These are phyloP conservation scores for Talaromyces sp. DNA, from an alignment of 2,329 filamentous ascomycete species.

Conservation along the genomic window DNA sequence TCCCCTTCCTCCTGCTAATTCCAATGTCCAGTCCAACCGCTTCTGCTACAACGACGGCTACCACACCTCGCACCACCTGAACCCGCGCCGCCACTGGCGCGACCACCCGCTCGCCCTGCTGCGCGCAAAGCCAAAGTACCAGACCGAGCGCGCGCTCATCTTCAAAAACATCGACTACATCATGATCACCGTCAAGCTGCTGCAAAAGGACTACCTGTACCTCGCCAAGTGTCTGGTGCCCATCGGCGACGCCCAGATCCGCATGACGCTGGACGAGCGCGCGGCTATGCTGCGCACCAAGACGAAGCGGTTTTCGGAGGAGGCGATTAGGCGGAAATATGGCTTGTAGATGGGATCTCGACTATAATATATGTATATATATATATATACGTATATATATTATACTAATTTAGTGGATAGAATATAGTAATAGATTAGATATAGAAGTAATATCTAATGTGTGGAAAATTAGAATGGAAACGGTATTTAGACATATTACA, in stretches of 20 bases:
- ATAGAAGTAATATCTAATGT: too few relatives aligned
- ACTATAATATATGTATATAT: too few relatives aligned
- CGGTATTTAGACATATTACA: not conserved
- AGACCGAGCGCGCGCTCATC: constrained; percentile 62
- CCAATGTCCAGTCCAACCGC: constrained; percentile 60
- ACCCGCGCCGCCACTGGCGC: constrained; percentile 73
- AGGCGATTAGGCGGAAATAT: constrained; percentile 48
- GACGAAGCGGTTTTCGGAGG: constrained; percentile 61
- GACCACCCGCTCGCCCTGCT: constrained; percentile 72
- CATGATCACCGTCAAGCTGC: constrained; percentile 63
- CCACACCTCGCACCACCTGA: constrained; percentile 75
- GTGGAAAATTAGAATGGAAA: too few relatives aligned
- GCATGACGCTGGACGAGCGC: constrained; percentile 59
- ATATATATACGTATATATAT: too few relatives aligned
- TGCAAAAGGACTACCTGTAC: constrained; percentile 66
- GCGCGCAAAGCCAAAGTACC: constrained; percentile 62
- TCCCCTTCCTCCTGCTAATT: not conserved
- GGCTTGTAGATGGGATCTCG: not conserved
- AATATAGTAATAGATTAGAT: not conserved
- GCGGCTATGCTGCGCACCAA: constrained; percentile 59
- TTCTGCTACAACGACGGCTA: constrained; percentile 81
- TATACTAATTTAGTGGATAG: not conserved
- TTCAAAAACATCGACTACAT: constrained; percentile 80
- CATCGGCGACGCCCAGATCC: constrained; percentile 61
- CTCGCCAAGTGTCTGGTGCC: constrained; percentile 68